Evolutionary conservation across 164 flowering plant species (phyloP).

Genomic region (Berberis thunbergii): DNA sequence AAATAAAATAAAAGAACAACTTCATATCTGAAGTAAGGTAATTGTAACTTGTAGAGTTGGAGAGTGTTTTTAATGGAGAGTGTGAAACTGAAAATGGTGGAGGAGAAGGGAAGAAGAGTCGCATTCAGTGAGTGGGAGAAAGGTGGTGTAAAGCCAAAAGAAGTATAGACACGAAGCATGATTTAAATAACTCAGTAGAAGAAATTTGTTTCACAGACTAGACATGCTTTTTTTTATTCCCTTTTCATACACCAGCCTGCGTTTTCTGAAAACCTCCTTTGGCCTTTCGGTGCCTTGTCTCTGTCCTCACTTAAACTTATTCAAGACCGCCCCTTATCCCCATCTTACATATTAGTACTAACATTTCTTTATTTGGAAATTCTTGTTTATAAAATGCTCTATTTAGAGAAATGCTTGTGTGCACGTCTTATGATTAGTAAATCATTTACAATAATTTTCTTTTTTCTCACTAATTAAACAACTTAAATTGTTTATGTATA

Average conservation of each 20-base stretch:
- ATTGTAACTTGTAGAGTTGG: too few relatives aligned
- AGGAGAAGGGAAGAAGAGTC: not conserved
- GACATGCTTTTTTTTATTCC: not conserved
- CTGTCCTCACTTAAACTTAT: not conserved
- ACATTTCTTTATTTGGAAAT: too few relatives aligned
- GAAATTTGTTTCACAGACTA: conserved; percentile 3
- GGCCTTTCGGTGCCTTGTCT: conserved; percentile 1
- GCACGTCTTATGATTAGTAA: too few relatives aligned
- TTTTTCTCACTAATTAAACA: too few relatives aligned
- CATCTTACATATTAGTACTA: too few relatives aligned
- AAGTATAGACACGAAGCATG: conserved; percentile 8
- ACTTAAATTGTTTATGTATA: too few relatives aligned
- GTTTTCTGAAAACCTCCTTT: not conserved
- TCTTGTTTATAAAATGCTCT: too few relatives aligned
- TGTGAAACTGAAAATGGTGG: not conserved
- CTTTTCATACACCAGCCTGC: not conserved
- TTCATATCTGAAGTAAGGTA: too few relatives aligned
- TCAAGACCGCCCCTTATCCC: too few relatives aligned
- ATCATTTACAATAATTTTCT: too few relatives aligned
- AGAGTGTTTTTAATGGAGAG: not conserved
- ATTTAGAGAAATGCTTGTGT: too few relatives aligned
- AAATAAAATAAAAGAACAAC: too few relatives aligned
- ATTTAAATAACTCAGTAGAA: not conserved
- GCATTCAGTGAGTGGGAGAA: not conserved
- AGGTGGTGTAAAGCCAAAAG: conserved; percentile 1